Evolutionary conservation across 2,329 filamentous ascomycete species (phyloP).

Genomic region (Penicillium sp.): DNA sequence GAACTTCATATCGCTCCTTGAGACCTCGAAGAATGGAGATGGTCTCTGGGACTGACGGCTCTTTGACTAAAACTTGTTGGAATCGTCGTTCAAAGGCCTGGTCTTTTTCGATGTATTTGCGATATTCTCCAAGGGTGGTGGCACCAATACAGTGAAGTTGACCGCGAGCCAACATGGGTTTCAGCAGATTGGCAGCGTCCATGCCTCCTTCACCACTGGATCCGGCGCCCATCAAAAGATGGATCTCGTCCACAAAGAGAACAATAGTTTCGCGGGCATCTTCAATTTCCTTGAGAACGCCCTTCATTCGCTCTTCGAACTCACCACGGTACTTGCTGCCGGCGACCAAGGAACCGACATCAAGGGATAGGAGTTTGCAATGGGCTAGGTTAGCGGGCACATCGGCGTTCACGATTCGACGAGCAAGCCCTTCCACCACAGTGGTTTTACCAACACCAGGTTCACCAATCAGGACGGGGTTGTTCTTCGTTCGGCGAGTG

Average conservation of each 20-base stretch:
- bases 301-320: constrained; percentile 99
- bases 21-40: constrained; percentile 97
- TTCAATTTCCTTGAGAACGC: constrained; percentile 93
- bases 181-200: constrained; percentile 96
- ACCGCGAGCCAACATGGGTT: constrained; percentile 95
- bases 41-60: constrained; percentile 82
- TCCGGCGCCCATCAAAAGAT: constrained; percentile 95
- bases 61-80: constrained; percentile 96
- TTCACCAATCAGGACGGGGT: constrained; percentile 95
- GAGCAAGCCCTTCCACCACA: constrained; percentile 91
- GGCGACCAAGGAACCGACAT: constrained; percentile 90
- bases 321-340: constrained; percentile 98
- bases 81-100: constrained; percentile 97
- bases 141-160: constrained; percentile 98
- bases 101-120: constrained; percentile 99
- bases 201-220: constrained; percentile 94
- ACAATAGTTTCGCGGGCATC: constrained; percentile 95
- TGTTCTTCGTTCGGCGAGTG: constrained; percentile 94
- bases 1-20: constrained; percentile 96
- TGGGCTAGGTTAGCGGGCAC: constrained; percentile 92
- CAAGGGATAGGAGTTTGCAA: constrained; percentile 89
- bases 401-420: constrained; percentile 93
- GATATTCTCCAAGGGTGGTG: constrained; percentile 90
- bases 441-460: constrained; percentile 98
- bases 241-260: constrained; percentile 97